Evolutionary conservation across 163 green algal genomes (phyloP), one percentile per base, ranked within the genome.

Genomic region (Chlorella variabilis): DNA sequence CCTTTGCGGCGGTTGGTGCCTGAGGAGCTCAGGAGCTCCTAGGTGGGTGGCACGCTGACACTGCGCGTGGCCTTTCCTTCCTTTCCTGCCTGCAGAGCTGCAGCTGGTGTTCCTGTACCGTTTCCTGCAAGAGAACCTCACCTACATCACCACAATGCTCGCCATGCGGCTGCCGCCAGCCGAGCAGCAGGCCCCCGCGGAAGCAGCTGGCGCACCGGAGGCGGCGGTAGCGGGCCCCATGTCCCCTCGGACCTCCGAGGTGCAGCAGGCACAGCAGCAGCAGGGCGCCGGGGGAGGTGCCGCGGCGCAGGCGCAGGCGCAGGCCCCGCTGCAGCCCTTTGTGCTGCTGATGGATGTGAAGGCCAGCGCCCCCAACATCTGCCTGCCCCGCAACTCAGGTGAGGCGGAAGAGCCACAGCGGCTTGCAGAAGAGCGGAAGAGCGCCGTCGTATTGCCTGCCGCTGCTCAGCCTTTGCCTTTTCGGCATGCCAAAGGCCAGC

Each of bases 101-200:
- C 89, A 93, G 65, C 62, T 97, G 18, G 88, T 97, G 21, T 97
- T 94, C 87, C 89, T 97, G 68, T 87, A 96, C 61, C 90, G 93
- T 71, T 97, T 97, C 81, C 69, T 98, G 67, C 77, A 85, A 56
- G 85, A 93, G 74, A 73, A 86, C 15, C 70, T 91, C 63, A 25
- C 41, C 38, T 93, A 93, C 81, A 82, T 92, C 54, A 69, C 31
- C 25, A 78, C 85, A 42, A 86, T 91, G 86, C 81, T 94, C 34
- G 83, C 87, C 42, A 92, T 94, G 85, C 82, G 89, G 38, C 82
- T 78, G 48, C 76, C 62, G 8, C 63, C 76, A 1, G 21, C 59
- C 13, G 62, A 68, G 2, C 27, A 23, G 48, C 23, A 4, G 18
- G 65, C 62, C 27, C 4, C 48, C n/a, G 38, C 63, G 15, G 45